A percentile compares a stretch with the other conserved stretches of the same genome.
Conservation (phyloP, 768 basidiomycete species). For the Tulasnella sp. region DNA sequence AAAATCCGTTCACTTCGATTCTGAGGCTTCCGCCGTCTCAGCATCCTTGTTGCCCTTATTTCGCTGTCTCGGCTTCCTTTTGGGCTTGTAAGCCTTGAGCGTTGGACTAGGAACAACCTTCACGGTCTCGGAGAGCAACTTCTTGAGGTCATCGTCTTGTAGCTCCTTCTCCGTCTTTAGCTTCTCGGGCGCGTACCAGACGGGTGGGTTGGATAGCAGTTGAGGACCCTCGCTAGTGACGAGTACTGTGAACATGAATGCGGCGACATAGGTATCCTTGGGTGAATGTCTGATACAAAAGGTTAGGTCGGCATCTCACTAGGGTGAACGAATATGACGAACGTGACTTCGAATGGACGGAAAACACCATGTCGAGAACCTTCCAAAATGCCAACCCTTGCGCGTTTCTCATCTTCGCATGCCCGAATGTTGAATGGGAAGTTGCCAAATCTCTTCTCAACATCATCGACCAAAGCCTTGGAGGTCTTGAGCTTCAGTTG, state of each 20-base stretch:
- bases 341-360: conserved; percentile 92
- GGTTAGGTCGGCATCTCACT: background rate
- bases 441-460: conserved; percentile 93
- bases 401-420: conserved; percentile 91
- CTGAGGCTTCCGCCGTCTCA: conserved; percentile 3
- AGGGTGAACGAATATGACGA: conserved; percentile 27
- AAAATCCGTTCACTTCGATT: background rate
- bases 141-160: conserved; percentile 76
- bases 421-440: conserved; percentile 96
- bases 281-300: conserved; percentile 52
- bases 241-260: conserved; percentile 95
- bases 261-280: conserved; percentile 72
- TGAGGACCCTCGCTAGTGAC: conserved; percentile 80
- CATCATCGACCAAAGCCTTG: conserved; percentile 90
- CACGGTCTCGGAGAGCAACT: conserved; percentile 48
- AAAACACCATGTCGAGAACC: conserved; percentile 89
- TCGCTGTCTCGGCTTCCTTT: conserved; percentile 88
- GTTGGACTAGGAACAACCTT: too few relatives aligned
- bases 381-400: conserved; percentile 89
- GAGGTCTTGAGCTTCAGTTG: conserved; percentile 97
- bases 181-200: conserved; percentile 89
- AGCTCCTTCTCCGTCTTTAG: conserved; percentile 83
- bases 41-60: conserved; percentile 81
- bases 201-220: conserved; percentile 73
- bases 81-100: too few relatives aligned